Evolutionary conservation across 306 rosid genomes (phyloP).

Genomic region (Biancaea sappan): DNA sequence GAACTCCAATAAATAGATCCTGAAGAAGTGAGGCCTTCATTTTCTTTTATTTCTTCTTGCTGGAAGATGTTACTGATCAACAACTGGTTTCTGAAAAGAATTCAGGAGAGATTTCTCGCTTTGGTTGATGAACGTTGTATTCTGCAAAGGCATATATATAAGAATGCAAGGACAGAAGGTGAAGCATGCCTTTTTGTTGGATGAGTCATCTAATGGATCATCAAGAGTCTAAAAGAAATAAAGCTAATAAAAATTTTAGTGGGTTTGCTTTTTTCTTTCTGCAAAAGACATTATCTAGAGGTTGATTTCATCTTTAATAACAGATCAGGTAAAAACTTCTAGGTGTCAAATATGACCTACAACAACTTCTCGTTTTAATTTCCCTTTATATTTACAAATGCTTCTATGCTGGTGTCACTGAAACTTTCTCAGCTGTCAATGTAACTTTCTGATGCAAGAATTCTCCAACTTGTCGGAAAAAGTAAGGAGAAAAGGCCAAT

Average conservation of each 20-base stretch:
- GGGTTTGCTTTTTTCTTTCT: no score
- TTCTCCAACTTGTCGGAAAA: no score
- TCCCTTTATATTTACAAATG: no score
- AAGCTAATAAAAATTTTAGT: conserved; percentile 7
- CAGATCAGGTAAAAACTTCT: no score
- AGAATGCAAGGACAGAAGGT: conserved; percentile 2
- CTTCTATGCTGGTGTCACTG: no score
- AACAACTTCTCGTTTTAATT: no score
- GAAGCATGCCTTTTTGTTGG: conserved; percentile 26
- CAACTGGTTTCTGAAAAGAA: background rate
- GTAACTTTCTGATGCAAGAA: no score
- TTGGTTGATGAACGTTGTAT: conserved; percentile 11
- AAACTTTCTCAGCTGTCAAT: no score
- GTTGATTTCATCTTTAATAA: no score
- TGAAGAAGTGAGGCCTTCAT: conserved; percentile 51
- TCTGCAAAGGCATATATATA: background rate
- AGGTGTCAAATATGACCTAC: background rate
- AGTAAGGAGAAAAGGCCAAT: no score
- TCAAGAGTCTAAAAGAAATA: conserved; percentile 27
- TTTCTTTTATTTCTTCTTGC: background rate
- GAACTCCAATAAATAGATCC: conserved; percentile 42
- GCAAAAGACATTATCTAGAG: no score
- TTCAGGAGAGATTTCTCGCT: background rate
- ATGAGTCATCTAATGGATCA: conserved; percentile 45
- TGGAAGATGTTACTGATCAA: background rate